phyloP scores from a whole-genome alignment of 768 basidiomycete genomes.

The Chiua virens region DNA sequence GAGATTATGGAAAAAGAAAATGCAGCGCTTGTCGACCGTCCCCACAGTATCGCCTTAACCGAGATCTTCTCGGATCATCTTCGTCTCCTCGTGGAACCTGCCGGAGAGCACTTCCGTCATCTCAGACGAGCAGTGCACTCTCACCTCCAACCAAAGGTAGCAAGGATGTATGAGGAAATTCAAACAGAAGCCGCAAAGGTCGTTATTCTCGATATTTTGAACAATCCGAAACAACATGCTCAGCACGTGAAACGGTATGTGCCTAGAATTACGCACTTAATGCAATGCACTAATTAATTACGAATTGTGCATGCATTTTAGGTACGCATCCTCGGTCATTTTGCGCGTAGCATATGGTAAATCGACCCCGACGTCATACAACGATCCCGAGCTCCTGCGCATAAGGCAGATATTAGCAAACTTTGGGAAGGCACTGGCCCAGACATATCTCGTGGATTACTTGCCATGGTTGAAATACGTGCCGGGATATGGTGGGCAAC shows the following conservation, averaged over 20 bases:
- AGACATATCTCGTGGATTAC: constrained; percentile 33
- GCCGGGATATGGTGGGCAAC: constrained; percentile 55
- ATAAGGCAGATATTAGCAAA: constrained; percentile 21
- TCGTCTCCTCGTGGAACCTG: constrained; percentile 48
- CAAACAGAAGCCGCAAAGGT: constrained; percentile 34
- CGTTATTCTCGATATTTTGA: constrained; percentile 20
- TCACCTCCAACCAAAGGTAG: constrained; percentile 50
- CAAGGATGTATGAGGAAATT: no score
- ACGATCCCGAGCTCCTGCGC: constrained; percentile 12
- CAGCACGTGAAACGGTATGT: constrained; percentile 12
- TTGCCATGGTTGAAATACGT: constrained; percentile 41
- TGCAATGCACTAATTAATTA: neutral
- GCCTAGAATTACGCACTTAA: neutral
- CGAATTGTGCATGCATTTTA: neutral
- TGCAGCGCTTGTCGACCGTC: constrained; percentile 48
- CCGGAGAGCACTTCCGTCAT: constrained; percentile 56
- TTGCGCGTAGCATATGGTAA: constrained; percentile 28
- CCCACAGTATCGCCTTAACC: constrained; percentile 47
- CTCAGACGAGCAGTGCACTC: constrained; percentile 53
- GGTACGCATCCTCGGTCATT: constrained; percentile 23
- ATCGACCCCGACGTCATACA: constrained; percentile 15
- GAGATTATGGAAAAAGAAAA: constrained; percentile 65
- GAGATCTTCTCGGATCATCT: constrained; percentile 56
- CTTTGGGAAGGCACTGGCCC: constrained; percentile 31
- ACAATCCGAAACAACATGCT: constrained; percentile 13